Evolutionary conservation across 2,329 filamentous ascomycete species (phyloP), one percentile per base, ranked within the genome.

Genomic region (Xylaria multiplex): DNA sequence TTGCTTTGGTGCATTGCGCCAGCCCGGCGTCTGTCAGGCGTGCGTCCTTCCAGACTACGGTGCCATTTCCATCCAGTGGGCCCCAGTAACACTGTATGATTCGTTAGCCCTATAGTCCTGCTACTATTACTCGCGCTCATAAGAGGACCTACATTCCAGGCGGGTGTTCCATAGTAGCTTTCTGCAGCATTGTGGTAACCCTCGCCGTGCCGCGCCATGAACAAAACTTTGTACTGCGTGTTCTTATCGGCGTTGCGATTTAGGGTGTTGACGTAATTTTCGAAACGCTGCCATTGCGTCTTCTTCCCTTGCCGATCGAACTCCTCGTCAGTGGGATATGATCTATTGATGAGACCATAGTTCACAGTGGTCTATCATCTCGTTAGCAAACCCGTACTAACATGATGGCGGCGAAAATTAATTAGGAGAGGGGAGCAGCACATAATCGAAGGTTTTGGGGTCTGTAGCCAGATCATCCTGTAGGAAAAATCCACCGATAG

Each of bases 171-270:
- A 70, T 90, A 92, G 75, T 83, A 90, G 32, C 81, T 80, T 77
- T 91, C 88, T 14, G 89, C 90, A 6, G 82, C 83, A 69, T 88
- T 89, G 69, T 88, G 86, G 71, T 80, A 87, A 13, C 90, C 90
- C 77, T 93, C 85, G 24, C 90, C 91, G 73, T 93, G 91, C 45
- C 91, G 86, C 2, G 86, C 90, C 76, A 91, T 82, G 77, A 89
- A 89, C 35, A 93, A 75, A 9, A 93, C 81, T 72, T 90, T 90
- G 80, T 91, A 92, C 35, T 82, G 79, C 14, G 84, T 82, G 55
- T 80, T 82, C 9, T 77, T 75, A n/a, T 77, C 78, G 13, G 70
- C 69, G 4, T 82, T 75, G 3, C 75, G 72, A 78, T 90, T 90
- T 43, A 92, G 75, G 27, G 81, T 78, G 22, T 81, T 73, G 32